Evolutionary conservation across 768 basidiomycete species (phyloP), one percentile per base, ranked within the genome.

Genomic region (Leucosporidium scottii): DNA sequence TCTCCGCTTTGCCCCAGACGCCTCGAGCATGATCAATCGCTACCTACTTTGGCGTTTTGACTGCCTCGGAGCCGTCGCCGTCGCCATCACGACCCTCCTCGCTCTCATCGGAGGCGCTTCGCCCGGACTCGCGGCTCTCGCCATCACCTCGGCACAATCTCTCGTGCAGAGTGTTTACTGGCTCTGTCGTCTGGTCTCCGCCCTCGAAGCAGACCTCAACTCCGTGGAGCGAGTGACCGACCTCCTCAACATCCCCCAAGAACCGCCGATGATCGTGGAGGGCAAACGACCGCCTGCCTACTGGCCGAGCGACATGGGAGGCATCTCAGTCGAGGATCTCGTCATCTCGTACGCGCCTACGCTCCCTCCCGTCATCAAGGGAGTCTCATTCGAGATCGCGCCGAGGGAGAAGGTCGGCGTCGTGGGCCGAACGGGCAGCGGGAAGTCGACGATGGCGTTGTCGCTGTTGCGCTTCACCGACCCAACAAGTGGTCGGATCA

Each of bases 391-490:
- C 83, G 79, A 79, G 31, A 81, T 96, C 31, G 77, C 79, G 0
- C 84, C 84, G 0, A 88, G 89, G 7, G 93, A 97, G 79, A 93
- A 94, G 79, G 86, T 98, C 71, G 93, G 93, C 36, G 89, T 94
- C 62, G 89, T 94, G 58, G 91, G 91, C 61, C 39, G 39, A 44
- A 44, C 39, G 15, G 39, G 39, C 39, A 44, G 21, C 5, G 71
- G 71, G n/a, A 73, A 73, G 55, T 59, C 56, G 25, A 69, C 79
- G 36, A 74, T 81, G 8, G 80, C 79, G 0, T 77, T 84, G 71
- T 83, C 84, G 9, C 77, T 87, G 3, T 76, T 89, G 47, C 79
- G 87, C 20, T 86, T 88, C 76, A 78, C 87, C 4, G 87, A 88
- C 68, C 82, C 86, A 0, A 76, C 76, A 0, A 78, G 78, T 51